A percentile compares a stretch with the other conserved stretches of the same genome.
phyloP scores from a whole-genome alignment of 805 yeast genomes.

The Wickerhamiella australiensis region DNA sequence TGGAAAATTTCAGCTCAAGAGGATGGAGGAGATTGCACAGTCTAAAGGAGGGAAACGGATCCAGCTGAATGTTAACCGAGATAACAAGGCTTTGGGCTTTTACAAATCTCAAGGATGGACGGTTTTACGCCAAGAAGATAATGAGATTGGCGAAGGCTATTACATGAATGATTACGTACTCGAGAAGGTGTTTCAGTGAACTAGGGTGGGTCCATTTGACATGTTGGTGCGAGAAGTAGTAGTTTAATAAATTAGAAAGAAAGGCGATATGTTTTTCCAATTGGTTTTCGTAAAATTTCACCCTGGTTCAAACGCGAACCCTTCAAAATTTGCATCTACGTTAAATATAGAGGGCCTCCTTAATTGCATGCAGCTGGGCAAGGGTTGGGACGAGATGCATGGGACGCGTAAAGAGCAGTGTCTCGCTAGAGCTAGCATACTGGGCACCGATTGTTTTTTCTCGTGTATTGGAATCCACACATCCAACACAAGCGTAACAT shows the following conservation, averaged over 20 bases:
- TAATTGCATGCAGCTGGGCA: not conserved
- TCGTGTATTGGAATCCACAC: too few species aligned
- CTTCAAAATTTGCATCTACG: too few species aligned
- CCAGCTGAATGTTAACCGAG: conserved; percentile 5
- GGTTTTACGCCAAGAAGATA: not conserved
- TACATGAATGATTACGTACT: conserved; percentile 12
- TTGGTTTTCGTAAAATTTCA: not conserved
- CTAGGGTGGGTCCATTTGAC: not conserved
- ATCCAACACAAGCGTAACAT: too few species aligned
- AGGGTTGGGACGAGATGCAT: not conserved
- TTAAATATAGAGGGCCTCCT: not conserved
- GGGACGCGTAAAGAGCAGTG: not conserved
- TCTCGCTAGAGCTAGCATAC: too few species aligned
- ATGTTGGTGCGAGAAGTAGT: not conserved
- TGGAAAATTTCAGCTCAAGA: conserved; percentile 4
- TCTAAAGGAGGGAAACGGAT: not conserved
- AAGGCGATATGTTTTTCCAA: too few species aligned
- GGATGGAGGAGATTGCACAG: not conserved
- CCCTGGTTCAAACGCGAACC: not conserved
- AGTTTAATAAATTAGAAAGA: not conserved
- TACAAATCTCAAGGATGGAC: conserved; percentile 9
- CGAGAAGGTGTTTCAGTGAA: conserved; percentile 1
- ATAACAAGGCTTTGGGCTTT: conserved; percentile 6
- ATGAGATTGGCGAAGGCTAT: conserved; percentile 8
- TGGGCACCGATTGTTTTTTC: too few species aligned